A percentile compares a stretch with the other conserved stretches of the same genome.
Evolutionary conservation across 169 alveolate species (phyloP).

Genomic region (Plasmodium chabaudi): DNA sequence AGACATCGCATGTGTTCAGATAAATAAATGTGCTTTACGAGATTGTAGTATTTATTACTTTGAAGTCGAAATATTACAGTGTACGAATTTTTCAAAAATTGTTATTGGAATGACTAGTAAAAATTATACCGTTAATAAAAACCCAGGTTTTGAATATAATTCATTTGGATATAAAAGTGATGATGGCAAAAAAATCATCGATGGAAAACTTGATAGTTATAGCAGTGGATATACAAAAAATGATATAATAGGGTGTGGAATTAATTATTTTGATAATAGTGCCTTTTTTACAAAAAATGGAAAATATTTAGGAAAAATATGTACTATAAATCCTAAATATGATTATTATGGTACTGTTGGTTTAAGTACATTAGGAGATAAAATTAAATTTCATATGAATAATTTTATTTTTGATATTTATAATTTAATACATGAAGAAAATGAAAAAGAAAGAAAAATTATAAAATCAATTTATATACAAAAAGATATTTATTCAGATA

Average conservation of each 20-base stretch:
- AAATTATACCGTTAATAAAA: constrained; percentile 80
- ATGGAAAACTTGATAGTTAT: constrained; percentile 79
- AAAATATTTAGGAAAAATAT: constrained; percentile 79
- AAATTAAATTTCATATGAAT: constrained; percentile 63
- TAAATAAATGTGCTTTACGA: constrained; percentile 83
- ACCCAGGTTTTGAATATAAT: constrained; percentile 85
- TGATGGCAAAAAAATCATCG: constrained; percentile 81
- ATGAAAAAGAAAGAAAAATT: constrained; percentile 74
- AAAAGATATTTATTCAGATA: constrained; percentile 60
- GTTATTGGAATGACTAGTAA: constrained; percentile 86
- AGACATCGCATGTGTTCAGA: constrained; percentile 83
- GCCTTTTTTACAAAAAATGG: constrained; percentile 88
- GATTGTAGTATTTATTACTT: constrained; percentile 85
- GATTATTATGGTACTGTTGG: constrained; percentile 77
- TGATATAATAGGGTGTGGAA: constrained; percentile 89
- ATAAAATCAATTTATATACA: constrained; percentile 69
- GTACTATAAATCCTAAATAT: constrained; percentile 56
- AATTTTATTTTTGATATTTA: constrained; percentile 57
- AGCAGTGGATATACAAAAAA: constrained; percentile 82
- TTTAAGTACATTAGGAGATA: constrained; percentile 68
- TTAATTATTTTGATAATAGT: constrained; percentile 80
- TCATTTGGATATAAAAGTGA: constrained; percentile 88
- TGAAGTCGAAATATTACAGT: constrained; percentile 81
- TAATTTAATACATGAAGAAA: constrained; percentile 66
- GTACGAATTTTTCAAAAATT: constrained; percentile 78